phyloP scores from a whole-genome alignment of 495 filamentous ascomycete genomes.

The Neurospora sp. region DNA sequence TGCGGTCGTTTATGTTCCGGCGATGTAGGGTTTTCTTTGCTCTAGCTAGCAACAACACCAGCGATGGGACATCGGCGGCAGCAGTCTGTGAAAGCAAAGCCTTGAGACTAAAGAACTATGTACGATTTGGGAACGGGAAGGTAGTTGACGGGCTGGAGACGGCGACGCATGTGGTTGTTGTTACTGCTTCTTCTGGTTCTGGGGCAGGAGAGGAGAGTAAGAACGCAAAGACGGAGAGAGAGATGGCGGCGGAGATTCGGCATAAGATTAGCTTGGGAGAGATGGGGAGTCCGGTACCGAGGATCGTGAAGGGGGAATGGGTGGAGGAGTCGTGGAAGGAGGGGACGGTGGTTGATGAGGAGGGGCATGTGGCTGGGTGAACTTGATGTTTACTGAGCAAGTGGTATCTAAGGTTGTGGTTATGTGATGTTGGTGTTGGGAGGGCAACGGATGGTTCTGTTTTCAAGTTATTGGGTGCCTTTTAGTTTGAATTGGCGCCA shows the following conservation, averaged over 20 bases:
- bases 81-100: slow-evolving; percentile 6
- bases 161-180: slow-evolving; percentile 60
- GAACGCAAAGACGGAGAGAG: slow-evolving; percentile 9
- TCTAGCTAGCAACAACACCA: background rate
- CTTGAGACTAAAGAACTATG: slow-evolving; percentile 31
- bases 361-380: slow-evolving; percentile 34
- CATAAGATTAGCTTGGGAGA: slow-evolving; percentile 25
- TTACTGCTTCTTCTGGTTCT: background rate
- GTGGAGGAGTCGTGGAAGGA: slow-evolving; percentile 70
- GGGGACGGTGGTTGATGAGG: slow-evolving; percentile 75
- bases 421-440: background rate
- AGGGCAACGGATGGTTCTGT: background rate
- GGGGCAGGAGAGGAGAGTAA: slow-evolving; percentile 14
- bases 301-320: slow-evolving; percentile 66
- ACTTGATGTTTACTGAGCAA: background rate
- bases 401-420: background rate
- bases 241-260: slow-evolving; percentile 33
- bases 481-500: background rate
- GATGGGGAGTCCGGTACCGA: slow-evolving; percentile 43
- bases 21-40: slow-evolving; percentile 47
- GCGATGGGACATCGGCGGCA: no score
- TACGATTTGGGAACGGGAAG: slow-evolving; percentile 55
- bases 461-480: background rate
- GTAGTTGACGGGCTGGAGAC: slow-evolving; percentile 34
- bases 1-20: slow-evolving; percentile 59